These are phyloP conservation scores for Calonectria pseudoreteaudii DNA, from an alignment of 2,329 filamentous ascomycete genomes.

Conservation along the genomic window DNA sequence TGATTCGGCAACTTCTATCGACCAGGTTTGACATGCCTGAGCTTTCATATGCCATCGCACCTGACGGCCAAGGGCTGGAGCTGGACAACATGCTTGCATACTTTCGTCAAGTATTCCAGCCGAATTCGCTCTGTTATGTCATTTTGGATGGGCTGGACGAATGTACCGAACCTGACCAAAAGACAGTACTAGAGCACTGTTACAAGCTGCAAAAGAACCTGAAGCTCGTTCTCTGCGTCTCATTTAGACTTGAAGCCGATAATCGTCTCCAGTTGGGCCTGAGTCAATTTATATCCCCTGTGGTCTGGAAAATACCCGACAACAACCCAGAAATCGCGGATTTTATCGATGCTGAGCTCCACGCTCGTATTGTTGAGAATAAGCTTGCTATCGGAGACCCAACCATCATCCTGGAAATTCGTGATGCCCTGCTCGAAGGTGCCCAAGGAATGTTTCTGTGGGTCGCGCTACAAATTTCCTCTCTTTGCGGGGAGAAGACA, in stretches of 20 bases:
- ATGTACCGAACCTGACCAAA: not conserved
- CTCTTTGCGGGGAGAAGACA: constrained; percentile 49
- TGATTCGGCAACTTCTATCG: constrained; percentile 51
- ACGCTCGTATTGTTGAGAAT: not conserved
- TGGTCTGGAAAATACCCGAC: constrained; percentile 21
- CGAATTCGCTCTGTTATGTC: not conserved
- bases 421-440: constrained; percentile 34
- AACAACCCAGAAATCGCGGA: constrained; percentile 40
- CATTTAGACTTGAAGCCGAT: not conserved
- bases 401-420: constrained; percentile 31
- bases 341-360: constrained; percentile 35
- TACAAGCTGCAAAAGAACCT: not conserved
- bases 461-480: constrained; percentile 49
- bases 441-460: constrained; percentile 55
- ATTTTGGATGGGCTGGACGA: constrained; percentile 36
- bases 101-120: not conserved
- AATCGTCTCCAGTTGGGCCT: not conserved
- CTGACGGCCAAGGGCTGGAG: not conserved
- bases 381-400: constrained; percentile 31
- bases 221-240: not conserved
- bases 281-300: not conserved
- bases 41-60: not conserved
- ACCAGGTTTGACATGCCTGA: not conserved
- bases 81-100: not conserved
- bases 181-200: not conserved